Base-by-base conservation (phyloP, 2,329 filamentous ascomycete species). In the Juglanconis juglandina region DNA sequence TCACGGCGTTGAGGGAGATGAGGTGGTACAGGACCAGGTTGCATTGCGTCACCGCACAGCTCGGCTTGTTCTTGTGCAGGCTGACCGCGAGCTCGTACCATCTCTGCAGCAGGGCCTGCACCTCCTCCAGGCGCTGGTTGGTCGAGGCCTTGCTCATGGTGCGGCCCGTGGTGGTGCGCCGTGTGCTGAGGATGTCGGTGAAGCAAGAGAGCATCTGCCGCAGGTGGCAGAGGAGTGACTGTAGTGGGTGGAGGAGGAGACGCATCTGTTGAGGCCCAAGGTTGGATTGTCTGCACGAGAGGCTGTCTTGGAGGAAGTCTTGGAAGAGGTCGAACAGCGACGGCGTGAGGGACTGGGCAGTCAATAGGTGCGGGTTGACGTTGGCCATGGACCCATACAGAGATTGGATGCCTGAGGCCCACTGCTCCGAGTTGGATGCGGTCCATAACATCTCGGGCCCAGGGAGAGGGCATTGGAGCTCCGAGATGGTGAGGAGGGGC, bases 11-110 rank as follows among this genome's bases (percentile, higher is more conserved):
- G 61, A 91, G 79, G 53, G 82, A 87, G 68, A 91, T 86, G 47
- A 91, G 79, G 66, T 91, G 88, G 70, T 88, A 90, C 62, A 91
- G 80, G 48, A 88, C 81, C 47, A 91, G 73, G 68, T 87, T 89
- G 64, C 84, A 86, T 66, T 82, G 82, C 68, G 84, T 88, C 64
- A 86, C 77, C 14, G 81, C 73, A 64, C 87, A 89, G 52, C 75
- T 72, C 1, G 82, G 79, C 67, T 86, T 80, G n/a, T 75, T 72
- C 68, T 84, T 83, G 66, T 77, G 73, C 68, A 85, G 81, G 10
- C 76, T 72, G 62, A 83, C 79, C 42, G 84, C 83, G n/a, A 90
- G 75, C 62, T 85, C 80, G 70, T 87, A 87, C 88, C 88, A 91
- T 59, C 82, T 82, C 64, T 85, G 81, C 6, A 91, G 75, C 33